Base-by-base conservation (phyloP, 2,329 filamentous ascomycete genomes). In the Colletotrichum navitas region DNA sequence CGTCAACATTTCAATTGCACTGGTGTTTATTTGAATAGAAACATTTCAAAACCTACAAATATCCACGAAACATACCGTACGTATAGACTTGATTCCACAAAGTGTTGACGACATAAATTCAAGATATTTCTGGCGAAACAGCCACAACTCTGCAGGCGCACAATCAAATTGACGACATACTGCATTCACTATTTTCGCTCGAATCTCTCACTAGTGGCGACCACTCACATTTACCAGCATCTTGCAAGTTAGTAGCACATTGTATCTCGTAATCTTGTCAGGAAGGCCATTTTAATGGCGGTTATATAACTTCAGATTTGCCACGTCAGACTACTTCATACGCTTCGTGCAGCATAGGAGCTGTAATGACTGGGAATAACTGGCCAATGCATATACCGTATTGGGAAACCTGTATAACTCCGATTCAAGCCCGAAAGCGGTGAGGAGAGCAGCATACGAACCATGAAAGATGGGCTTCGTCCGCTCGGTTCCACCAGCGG, bases 341-440 rank as follows among this genome's bases (percentile, higher is more conserved):
- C 39, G 8, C 49, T 26, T 45, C 61, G 61, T 55, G 61, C 61
- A 45, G 61, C 61, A 55, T 45, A 14, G 14, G 36, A 54, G 24
- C 5, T n/a, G 5, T 10, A 60, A 4, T 26, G 3, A 6, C 16
- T n/a, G 10, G 47, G 39, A 16, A 16, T 12, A 55, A 12, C 11
- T 34, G 16, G 32, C 61, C 45, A 69, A 55, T 65, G 26, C 18
- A 41, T 36, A 11, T 49, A 29, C 34, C 24, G 39, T 29, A 10
- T 58, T 5, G 3, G 26, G 11, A 36, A 51, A 45, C 14, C 8
- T n/a, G 32, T 21, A 29, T 24, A 14, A 12, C 24, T 55, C 12
- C 14, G 26, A 34, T 54, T n/a, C 32, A 11, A 32, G 24, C 16
- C 43, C 52, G 21, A 63, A 24, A 68, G 68, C 68, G 68, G 68